phyloP scores from a whole-genome alignment of 2,329 filamentous ascomycete genomes.

The Sordariomycetes sp. region DNA sequence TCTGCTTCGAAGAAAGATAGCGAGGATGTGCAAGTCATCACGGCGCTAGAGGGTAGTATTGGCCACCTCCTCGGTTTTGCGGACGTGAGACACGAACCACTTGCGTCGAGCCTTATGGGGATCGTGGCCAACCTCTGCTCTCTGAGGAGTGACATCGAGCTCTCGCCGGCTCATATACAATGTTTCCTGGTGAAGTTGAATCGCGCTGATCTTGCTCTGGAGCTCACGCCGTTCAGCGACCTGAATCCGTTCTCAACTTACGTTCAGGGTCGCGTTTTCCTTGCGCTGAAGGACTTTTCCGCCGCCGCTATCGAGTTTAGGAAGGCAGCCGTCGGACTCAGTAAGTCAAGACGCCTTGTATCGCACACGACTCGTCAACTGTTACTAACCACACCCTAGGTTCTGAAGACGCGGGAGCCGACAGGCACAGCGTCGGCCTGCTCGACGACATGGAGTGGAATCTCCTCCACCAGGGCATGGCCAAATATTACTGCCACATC shows the following conservation, averaged over 20 bases:
- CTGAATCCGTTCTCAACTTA: slow-evolving; percentile 59
- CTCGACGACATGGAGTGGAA: slow-evolving; percentile 66
- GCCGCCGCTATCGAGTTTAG: slow-evolving; percentile 65
- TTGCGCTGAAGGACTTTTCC: slow-evolving; percentile 61
- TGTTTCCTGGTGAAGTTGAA: slow-evolving; percentile 47
- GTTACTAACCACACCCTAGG: slow-evolving; percentile 17
- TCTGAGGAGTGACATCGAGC: slow-evolving; percentile 50
- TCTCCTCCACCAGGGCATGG: slow-evolving; percentile 55
- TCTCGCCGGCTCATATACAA: slow-evolving; percentile 46
- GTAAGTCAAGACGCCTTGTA: slow-evolving; percentile 34
- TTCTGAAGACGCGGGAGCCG: slow-evolving; percentile 27
- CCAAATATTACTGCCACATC: slow-evolving; percentile 80
- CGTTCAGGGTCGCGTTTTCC: slow-evolving; percentile 66
- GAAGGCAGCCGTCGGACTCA: slow-evolving; percentile 69
- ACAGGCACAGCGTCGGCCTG: slow-evolving; percentile 49
- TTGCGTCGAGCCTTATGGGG: slow-evolving; percentile 50
- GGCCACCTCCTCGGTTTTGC: slow-evolving; percentile 50
- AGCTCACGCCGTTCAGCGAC: slow-evolving; percentile 41
- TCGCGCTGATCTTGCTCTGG: slow-evolving; percentile 44
- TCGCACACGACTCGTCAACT: not conserved
- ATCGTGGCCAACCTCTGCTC: slow-evolving; percentile 54
- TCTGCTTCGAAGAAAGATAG: slow-evolving; percentile 22
- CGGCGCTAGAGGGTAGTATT: slow-evolving; percentile 45
- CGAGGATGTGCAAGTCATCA: slow-evolving; percentile 36
- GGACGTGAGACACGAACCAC: slow-evolving; percentile 32